Conservation (phyloP, 441 rosid species). For the Jatropha multifida region DNA sequence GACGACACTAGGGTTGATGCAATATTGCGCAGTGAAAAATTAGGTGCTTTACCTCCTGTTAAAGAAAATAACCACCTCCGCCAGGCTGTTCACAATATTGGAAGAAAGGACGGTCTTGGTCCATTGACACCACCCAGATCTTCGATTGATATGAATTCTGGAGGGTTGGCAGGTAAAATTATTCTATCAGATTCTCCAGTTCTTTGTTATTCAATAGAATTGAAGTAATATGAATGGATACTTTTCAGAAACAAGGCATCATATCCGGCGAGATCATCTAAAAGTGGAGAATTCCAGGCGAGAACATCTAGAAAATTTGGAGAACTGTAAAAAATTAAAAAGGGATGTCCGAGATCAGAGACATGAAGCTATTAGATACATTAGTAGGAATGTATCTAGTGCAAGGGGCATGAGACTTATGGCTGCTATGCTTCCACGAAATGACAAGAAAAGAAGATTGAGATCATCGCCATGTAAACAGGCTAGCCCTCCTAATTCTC, state of each 20-base stretch:
- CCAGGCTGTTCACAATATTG: slow-evolving; percentile 15
- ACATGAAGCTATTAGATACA: slow-evolving; percentile 40
- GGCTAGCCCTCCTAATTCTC: slow-evolving; percentile 28
- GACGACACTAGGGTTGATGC: neutral
- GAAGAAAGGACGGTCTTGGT: slow-evolving; percentile 21
- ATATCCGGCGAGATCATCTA: slow-evolving; percentile 6
- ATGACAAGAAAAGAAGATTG: slow-evolving; percentile 32
- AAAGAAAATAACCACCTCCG: slow-evolving; percentile 25
- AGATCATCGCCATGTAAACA: slow-evolving; percentile 38
- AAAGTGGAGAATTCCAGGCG: slow-evolving; percentile 19
- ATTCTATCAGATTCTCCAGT: neutral
- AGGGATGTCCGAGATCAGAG: slow-evolving; percentile 21
- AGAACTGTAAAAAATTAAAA: slow-evolving; percentile 14
- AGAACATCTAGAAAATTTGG: slow-evolving; percentile 22
- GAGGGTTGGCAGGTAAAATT: slow-evolving; percentile 30
- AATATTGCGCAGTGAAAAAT: slow-evolving; percentile 19
- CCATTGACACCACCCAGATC: slow-evolving; percentile 29
- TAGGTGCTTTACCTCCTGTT: slow-evolving; percentile 13
- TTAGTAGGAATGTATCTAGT: slow-evolving; percentile 27
- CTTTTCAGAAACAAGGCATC: slow-evolving; percentile 24
- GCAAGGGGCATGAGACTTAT: slow-evolving; percentile 31
- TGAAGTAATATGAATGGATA: neutral
- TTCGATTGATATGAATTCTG: neutral
- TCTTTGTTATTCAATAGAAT: neutral
- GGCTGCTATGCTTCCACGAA: slow-evolving; percentile 29